Evolutionary conservation across 2,329 filamentous ascomycete species (phyloP), one percentile per base, ranked within the genome.

Genomic region (Polychaeton citri): DNA sequence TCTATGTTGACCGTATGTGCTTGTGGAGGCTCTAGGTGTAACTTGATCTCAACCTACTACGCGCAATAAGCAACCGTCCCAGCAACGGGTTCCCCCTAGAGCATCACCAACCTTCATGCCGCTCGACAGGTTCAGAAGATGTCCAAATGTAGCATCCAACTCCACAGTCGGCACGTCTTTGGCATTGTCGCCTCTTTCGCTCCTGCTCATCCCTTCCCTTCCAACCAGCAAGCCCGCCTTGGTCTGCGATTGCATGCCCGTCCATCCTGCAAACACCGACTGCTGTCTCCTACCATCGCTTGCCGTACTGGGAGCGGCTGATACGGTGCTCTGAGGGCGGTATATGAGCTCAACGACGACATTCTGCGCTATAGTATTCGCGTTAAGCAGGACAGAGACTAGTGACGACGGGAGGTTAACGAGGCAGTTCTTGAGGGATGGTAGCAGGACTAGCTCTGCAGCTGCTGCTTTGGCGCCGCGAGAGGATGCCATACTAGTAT

Each of bases 1-100:
- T 98, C 92, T 49, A 98, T 96, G 55, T 95, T 86, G 59, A 98
- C 81, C 2, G 87, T 96, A 58, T 95, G 85, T 33, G 86, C 85
- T 44, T 90, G 64, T 2, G 87, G 86, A 33, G 88, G 88, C 55
- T 98, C 86, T 43, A 95, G 64, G 58, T 98, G 90, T 44, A 98
- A 69, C 21, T 66, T 58, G 33, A 80, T 60, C 28, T 69, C 69
- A 45, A 77, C 69, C 69, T 72, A 54, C 43, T 58, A 45, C 36
- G 48, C 30, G 36, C 32, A n/a, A 45, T 46, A 40, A 48, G 42
- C 34, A 39, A 21, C 35, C n/a, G 38, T 35, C 34, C 13, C 63
- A 69, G 32, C 65, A 66, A 45, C 19, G 4, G 16, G 17, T 13
- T 42, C 26, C 19, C 16, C 24, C 30, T 30, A 24, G 20, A 8